Evolutionary conservation across 2,329 filamentous ascomycete genomes (phyloP).

Genomic region (Fusarium mundagurra): DNA sequence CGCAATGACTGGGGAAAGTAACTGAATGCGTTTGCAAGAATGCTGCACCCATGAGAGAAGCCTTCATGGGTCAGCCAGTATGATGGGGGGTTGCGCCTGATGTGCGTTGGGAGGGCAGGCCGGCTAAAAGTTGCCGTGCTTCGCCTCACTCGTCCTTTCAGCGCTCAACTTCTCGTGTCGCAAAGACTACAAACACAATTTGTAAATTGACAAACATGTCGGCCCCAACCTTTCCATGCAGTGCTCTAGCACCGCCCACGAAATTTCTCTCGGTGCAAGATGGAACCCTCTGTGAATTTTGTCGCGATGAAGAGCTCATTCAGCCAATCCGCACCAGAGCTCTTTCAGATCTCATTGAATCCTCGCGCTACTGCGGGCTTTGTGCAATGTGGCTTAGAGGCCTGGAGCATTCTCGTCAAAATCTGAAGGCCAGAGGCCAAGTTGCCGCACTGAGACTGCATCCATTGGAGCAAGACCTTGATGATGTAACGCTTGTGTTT

Average conservation of each 20-base stretch:
- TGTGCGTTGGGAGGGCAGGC: background rate
- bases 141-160: background rate
- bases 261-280: background rate
- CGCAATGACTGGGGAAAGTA: background rate
- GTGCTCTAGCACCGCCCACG: no score
- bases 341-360: background rate
- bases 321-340: background rate
- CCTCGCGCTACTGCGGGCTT: background rate
- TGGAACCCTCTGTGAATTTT: constrained; percentile 8
- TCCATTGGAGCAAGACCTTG: background rate
- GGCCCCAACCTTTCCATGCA: background rate
- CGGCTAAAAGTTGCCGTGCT: background rate
- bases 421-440: background rate
- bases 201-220: background rate
- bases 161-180: background rate
- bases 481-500: background rate
- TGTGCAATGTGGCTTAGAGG: constrained; percentile 5
- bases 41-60: background rate
- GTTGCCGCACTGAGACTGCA: background rate
- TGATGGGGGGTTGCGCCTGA: background rate
- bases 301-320: background rate
- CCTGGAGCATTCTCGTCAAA: background rate
- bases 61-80: no score
- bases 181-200: background rate
- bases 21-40: background rate